A percentile compares a stretch with the other conserved stretches of the same genome.
Evolutionary conservation across 495 filamentous ascomycete genomes (phyloP).

Genomic region (Copromyces sp.): DNA sequence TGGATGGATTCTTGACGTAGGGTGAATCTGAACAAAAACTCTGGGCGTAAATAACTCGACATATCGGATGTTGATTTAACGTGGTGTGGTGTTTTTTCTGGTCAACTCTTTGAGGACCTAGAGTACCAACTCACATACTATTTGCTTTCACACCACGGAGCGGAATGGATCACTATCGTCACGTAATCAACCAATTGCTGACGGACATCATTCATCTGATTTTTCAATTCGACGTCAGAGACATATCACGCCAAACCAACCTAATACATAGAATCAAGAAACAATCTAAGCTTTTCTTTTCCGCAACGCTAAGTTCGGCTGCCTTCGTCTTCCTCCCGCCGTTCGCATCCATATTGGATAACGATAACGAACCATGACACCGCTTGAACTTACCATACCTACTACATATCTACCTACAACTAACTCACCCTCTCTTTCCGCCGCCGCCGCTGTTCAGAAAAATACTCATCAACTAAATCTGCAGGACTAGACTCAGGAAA

Average conservation of each 20-base stretch:
- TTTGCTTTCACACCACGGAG: too few species aligned
- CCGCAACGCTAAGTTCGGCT: not conserved
- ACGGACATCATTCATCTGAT: too few species aligned
- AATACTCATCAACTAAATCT: not conserved
- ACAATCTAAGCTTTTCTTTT: not conserved
- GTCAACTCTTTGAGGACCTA: too few species aligned
- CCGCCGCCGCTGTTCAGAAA: not conserved
- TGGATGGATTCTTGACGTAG: too few species aligned
- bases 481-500: not conserved
- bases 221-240: too few species aligned
- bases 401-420: not conserved
- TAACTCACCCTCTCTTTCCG: not conserved
- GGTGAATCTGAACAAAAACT: not conserved
- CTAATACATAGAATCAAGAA: not conserved
- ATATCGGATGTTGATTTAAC: not conserved
- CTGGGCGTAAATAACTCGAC: not conserved
- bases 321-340: not conserved
- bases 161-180: too few species aligned
- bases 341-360: not conserved
- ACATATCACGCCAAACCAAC: too few species aligned
- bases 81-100: too few species aligned
- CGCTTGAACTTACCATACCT: not conserved
- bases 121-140: too few species aligned
- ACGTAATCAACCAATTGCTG: too few species aligned
- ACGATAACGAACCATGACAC: not conserved